These are phyloP conservation scores for Micractinium sp. DNA, from an alignment of 139 green algal species.

Conservation along the genomic window DNA sequence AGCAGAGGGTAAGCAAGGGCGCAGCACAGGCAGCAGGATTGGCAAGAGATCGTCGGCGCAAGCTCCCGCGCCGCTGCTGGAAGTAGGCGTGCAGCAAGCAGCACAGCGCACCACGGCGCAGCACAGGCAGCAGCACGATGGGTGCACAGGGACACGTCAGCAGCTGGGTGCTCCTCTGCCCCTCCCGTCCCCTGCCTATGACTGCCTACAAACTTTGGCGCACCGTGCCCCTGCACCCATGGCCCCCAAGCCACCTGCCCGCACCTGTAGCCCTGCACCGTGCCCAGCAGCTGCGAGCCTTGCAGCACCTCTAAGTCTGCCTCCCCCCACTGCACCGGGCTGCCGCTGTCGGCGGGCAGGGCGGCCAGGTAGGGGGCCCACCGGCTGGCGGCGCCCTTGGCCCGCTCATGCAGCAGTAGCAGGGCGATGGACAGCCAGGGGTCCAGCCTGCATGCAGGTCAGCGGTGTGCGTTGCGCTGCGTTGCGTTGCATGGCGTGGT, in stretches of 20 bases:
- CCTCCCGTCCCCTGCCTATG: too few relatives aligned
- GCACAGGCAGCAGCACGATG: too few relatives aligned
- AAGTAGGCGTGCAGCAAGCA: too few relatives aligned
- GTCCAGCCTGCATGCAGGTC: constrained; percentile 47
- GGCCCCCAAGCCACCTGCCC: not conserved
- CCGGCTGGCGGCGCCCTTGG: constrained; percentile 23
- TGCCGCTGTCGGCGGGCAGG: constrained; percentile 54
- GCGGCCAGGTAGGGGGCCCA: constrained; percentile 59
- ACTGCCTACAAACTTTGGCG: not conserved
- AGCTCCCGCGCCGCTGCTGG: too few relatives aligned
- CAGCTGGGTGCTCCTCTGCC: too few relatives aligned
- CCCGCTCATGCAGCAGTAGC: constrained; percentile 72
- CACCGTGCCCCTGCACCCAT: too few relatives aligned
- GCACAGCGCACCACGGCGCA: too few relatives aligned
- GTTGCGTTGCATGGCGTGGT: too few relatives aligned
- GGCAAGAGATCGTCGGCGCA: too few relatives aligned
- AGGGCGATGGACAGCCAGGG: constrained; percentile 83
- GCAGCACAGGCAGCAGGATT: too few relatives aligned
- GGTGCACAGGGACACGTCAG: too few relatives aligned
- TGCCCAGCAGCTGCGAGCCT: constrained; percentile 76
- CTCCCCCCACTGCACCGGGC: constrained; percentile 77
- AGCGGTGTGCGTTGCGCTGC: not conserved
- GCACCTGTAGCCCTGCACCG: constrained; percentile 68
- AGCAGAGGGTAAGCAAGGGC: too few relatives aligned
- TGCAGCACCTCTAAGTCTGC: constrained; percentile 59